Percentiles rank a stretch among this genome's conserved stretches.
Evolutionary conservation across 345 rosid species (phyloP).

Genomic region (Firmiana major): DNA sequence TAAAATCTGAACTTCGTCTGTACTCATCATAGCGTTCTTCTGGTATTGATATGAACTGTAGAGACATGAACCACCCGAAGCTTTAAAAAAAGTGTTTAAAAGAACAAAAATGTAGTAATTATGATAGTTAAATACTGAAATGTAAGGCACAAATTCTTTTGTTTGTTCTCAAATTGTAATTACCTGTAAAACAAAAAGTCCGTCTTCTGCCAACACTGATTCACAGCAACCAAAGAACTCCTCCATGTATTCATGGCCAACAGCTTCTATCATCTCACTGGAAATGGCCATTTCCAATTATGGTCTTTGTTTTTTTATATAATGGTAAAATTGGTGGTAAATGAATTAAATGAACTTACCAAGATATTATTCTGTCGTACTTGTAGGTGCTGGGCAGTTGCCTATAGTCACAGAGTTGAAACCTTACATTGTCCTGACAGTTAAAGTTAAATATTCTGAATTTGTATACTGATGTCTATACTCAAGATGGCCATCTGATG

Average conservation of each 20-base stretch:
- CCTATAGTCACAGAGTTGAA: constrained; percentile 76
- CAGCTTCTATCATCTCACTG: constrained; percentile 94
- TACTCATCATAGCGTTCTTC: constrained; percentile 78
- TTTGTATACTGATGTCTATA: not conserved
- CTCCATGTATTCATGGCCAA: constrained; percentile 93
- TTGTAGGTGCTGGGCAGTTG: constrained; percentile 49
- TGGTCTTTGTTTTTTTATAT: not conserved
- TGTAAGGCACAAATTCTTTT: not conserved
- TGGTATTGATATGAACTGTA: constrained; percentile 81
- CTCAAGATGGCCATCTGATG: not conserved
- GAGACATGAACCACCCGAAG: not conserved
- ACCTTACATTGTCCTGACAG: constrained; percentile 52
- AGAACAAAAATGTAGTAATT: not conserved
- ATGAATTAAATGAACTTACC: constrained; percentile 39
- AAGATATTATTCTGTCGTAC: constrained; percentile 79
- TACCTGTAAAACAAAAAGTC: constrained; percentile 83
- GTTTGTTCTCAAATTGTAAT: not conserved
- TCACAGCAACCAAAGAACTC: constrained; percentile 71
- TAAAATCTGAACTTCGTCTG: constrained; percentile 80
- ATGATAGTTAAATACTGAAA: not conserved
- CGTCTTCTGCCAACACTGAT: constrained; percentile 69
- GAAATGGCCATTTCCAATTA: constrained; percentile 7
- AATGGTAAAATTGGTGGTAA: not conserved
- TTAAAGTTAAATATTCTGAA: not conserved
- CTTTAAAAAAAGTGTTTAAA: not conserved